Evolutionary conservation across 306 rosid species (phyloP), one percentile per base, ranked within the genome.

Genomic region (Biancaea sappan): DNA sequence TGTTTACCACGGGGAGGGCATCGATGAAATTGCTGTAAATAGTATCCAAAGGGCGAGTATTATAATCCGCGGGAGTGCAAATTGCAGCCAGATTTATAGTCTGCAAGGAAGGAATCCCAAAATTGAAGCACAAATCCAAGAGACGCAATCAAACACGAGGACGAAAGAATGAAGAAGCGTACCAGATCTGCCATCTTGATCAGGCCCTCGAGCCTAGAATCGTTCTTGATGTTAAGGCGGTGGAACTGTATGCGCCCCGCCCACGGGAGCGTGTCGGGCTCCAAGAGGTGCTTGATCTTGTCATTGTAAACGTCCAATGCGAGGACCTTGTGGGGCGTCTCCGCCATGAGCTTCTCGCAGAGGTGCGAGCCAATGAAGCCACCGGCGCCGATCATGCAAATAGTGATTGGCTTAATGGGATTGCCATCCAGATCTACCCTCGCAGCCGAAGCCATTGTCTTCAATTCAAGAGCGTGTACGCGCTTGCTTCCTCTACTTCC

Each of bases 351-450:
- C 84, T 90, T 93, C 84, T 93, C 97, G 58, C 97, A 93, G 18
- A 93, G 93, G 76, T 93, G 98, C 6, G 98, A 93, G 2, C 98
- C 98, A 1, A 93, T 93, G 93, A 93, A 93, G 0, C 98, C 98
- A 1, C 97, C 98, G 4, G 98, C 98, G 0, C 98, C 98, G 19
- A 93, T 93, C 97, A 93, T 93, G 87, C 98, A 93, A 24, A 93
- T 90, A 12, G 98, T 88, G 24, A 93, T 78, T 59, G 96, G 84
- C 85, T 86, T 88, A 2, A 93, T 90, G 44, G 88, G 86, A 16
- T 82, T 90, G 8, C 95, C 95, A 40, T 88, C 93, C 32, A 93
- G 95, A 93, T 93, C 98, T 62, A 87, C 80, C 19, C 95, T 79
- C 53, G 86, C 31, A 24, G 75, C 2, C 32, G 93, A 83, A 79